Base-by-base conservation (phyloP, 306 rosid species). In the Leucaena leucocephala region DNA sequence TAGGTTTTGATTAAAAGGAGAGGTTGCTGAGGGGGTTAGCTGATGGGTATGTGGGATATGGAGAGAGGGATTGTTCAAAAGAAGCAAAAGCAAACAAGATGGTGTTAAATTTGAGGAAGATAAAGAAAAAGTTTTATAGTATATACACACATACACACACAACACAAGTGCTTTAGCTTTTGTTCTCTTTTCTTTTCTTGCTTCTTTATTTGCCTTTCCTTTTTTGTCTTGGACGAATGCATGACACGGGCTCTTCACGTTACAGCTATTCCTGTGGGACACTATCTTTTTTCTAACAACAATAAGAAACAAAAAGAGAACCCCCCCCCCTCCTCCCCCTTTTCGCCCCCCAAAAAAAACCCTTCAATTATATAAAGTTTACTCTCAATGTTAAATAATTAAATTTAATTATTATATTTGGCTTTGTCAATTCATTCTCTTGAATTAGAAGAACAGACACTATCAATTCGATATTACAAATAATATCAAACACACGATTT, bases 261-360 rank as follows among this genome's bases (percentile, higher is more conserved):
- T 79, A 16, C 50, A 82, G 80, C 80, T 82, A 80, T 69, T 55
- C 40, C 33, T 50, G 81, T 80, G 88, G 86, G 84, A 42, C 72
- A 79, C 59, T 27, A 27, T 27, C 27, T 27, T 27, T 6, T n/a
- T n/a, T 6, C 22, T 52, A 15, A 76, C 76, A 27, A 27, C 27
- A 83, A 65, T 83, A 81, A n/a, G 73, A 86, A 78, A 84, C 89
- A 86, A 86, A 86, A 86, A 81, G 89, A 85, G 49, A 85, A 44
- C 62, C 33, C 62, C 27, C 27, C 27, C 27, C 27, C n/a, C n/a
- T n/a, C n/a, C n/a, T n/a, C n/a, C n/a, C n/a, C n/a, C n/a, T n/a
- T n/a, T n/a, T n/a, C n/a, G n/a, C 27, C 27, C 27, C 27, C 27
- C 27, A 27, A 27, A 27, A 27, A 27, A 27, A 27, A 27, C 27